Percentiles rank a stretch among this genome's conserved stretches.
These are phyloP conservation scores for Nicotiana paniculata DNA, from an alignment of 257 asterid species.

Conservation along the genomic window DNA sequence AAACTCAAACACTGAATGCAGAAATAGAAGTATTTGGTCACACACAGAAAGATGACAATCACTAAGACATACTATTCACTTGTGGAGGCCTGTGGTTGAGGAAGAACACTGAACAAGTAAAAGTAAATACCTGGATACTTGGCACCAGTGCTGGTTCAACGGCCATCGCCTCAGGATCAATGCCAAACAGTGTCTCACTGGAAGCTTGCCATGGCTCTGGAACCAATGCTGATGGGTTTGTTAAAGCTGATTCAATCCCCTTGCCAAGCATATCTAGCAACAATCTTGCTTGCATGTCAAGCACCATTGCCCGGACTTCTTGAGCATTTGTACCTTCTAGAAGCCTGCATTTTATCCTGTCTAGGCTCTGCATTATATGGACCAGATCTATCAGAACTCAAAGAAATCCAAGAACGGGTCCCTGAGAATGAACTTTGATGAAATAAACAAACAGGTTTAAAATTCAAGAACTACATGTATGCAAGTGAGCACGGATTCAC, in stretches of 20 bases:
- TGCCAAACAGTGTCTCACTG: conserved; percentile 61
- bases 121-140: conserved; percentile 68
- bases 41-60: conserved; percentile 4
- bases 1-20: neutral
- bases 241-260: conserved; percentile 94
- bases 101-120: neutral
- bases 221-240: conserved; percentile 88
- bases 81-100: neutral
- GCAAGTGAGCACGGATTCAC: neutral
- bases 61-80: neutral
- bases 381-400: conserved; percentile 5
- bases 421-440: neutral
- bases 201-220: conserved; percentile 98
- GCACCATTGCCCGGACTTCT: conserved; percentile 99
- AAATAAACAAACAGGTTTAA: neutral
- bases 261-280: conserved; percentile 97
- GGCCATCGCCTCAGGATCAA: conserved; percentile 91
- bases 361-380: conserved; percentile 71
- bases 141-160: conserved; percentile 84
- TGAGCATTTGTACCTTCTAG: conserved; percentile 96
- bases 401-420: neutral
- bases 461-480: neutral
- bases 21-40: neutral
- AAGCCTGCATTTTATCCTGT: conserved; percentile 94
- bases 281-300: conserved; percentile 98